These are phyloP conservation scores for Aurantiochytrium sp. DNA, from an alignment of 108 stramenopile species.

Conservation along the genomic window DNA sequence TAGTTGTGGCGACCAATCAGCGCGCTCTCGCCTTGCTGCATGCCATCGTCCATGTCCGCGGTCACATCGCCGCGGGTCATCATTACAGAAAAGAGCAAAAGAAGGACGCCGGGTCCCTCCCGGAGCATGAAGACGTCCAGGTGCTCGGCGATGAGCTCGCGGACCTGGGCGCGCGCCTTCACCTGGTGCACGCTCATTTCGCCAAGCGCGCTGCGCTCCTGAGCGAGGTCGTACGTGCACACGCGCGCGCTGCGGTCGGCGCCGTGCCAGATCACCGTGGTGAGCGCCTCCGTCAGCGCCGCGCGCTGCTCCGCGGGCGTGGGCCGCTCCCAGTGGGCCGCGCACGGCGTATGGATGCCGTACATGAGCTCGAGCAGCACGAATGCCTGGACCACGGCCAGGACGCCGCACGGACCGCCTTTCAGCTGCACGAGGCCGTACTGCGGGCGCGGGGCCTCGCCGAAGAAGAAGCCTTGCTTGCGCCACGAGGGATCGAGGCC, in stretches of 20 bases:
- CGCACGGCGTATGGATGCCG: background rate
- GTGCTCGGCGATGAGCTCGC: background rate
- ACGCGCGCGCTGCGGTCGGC: background rate
- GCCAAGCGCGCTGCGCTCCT: background rate
- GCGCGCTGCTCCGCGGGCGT: background rate
- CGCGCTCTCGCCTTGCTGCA: background rate
- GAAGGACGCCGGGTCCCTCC: constrained; percentile 35
- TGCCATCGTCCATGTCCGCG: constrained; percentile 40
- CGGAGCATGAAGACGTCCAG: background rate
- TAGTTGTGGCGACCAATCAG: constrained; percentile 51
- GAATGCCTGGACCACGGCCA: constrained; percentile 52
- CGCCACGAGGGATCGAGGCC: constrained; percentile 41
- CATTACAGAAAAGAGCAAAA: constrained; percentile 41
- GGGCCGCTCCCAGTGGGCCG: constrained; percentile 33
- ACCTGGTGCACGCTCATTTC: background rate
- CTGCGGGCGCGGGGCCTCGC: background rate
- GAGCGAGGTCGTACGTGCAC: background rate
- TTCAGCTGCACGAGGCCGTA: constrained; percentile 52
- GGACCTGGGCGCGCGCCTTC: background rate
- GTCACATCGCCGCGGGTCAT: constrained; percentile 29
- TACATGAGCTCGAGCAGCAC: constrained; percentile 37
- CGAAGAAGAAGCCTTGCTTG: constrained; percentile 45
- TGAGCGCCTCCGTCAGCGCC: constrained; percentile 17
- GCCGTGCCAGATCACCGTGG: constrained; percentile 36
- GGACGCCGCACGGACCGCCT: constrained; percentile 56